Conservation (phyloP, 345 rosid genomes). For the Noccaea caerulescens region DNA sequence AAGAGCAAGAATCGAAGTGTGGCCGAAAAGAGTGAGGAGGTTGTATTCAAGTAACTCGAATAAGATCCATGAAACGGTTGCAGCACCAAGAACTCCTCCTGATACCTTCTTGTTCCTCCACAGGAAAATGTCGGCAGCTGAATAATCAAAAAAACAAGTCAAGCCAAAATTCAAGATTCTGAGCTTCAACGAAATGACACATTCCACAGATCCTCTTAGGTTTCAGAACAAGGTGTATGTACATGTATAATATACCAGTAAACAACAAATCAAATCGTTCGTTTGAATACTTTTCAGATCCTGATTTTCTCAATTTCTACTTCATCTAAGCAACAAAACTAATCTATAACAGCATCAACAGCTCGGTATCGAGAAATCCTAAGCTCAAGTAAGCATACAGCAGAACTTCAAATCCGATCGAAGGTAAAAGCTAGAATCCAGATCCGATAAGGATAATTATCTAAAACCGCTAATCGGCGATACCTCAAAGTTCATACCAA, state of each 20-base stretch:
- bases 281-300: neutral
- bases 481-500: neutral
- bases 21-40: slow-evolving; percentile 82
- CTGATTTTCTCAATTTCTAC: neutral
- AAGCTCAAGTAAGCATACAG: slow-evolving; percentile 4
- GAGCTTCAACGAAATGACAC: neutral
- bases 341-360: slow-evolving; percentile 2
- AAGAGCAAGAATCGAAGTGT: slow-evolving; percentile 66
- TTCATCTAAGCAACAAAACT: slow-evolving; percentile 6
- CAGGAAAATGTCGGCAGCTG: slow-evolving; percentile 84
- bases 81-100: slow-evolving; percentile 76
- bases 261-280: slow-evolving; percentile 12
- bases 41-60: slow-evolving; percentile 81
- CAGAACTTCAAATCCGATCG: neutral
- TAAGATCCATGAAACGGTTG: slow-evolving; percentile 74
- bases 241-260: neutral
- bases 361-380: neutral
- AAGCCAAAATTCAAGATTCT: neutral
- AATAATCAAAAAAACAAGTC: slow-evolving; percentile 1
- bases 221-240: neutral
- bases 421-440: slow-evolving; percentile 22
- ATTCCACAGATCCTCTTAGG: slow-evolving; percentile 13
- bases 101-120: slow-evolving; percentile 99
- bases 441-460: slow-evolving; percentile 19
- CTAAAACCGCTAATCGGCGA: slow-evolving; percentile 14